Evolutionary conservation across 495 filamentous ascomycete genomes (phyloP), one percentile per base, ranked within the genome.

Genomic region (Echria macrotheca): DNA sequence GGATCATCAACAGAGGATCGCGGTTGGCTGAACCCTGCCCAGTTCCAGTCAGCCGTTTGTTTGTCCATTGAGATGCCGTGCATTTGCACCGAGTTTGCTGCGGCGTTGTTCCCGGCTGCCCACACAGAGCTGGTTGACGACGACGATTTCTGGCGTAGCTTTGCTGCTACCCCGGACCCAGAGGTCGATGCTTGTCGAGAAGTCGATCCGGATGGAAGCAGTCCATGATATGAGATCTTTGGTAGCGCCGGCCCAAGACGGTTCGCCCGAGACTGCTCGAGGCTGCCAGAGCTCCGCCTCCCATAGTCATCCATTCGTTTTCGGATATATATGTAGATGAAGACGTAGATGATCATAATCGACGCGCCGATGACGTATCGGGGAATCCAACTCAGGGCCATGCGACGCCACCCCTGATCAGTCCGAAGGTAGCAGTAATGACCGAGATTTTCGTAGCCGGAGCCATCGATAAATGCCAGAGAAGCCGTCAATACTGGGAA

Each of bases 361-460:
- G 73, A 68, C 26, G 71, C 61, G 54, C 82, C 77, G 24, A 89
- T 81, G 19, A 86, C 44, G 50, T 89, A 90, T 23, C 86, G 74
- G 24, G 86, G 86, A 12, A 82, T 71, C 86, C 86, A 90, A 39
- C 75, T 75, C 24, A 89, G 69, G 3, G 75, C 78, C 24, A 84
- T 67, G 28, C 81, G 74, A 53, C 80, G 83, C 83, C 82, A 86
- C 28, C 71, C 67, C n/a, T 72, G 72, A 18, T 77, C 69, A 10
- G 78, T 68, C 7, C 85, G 83, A 9, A 89, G 70, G 49, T 81
- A 81, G 64, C 86, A 89, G 49, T 80, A 80, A 28, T 81, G 72
- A 8, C 82, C 83, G 50, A 78, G 68, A 23, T 79, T 75, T 41
- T 77, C 65, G 52, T 81, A 87, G 2, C 76, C 77, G 10, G 59